Evolutionary conservation across 805 yeast genomes (phyloP), one percentile per base, ranked within the genome.

Genomic region (Candida sphagnicola): DNA sequence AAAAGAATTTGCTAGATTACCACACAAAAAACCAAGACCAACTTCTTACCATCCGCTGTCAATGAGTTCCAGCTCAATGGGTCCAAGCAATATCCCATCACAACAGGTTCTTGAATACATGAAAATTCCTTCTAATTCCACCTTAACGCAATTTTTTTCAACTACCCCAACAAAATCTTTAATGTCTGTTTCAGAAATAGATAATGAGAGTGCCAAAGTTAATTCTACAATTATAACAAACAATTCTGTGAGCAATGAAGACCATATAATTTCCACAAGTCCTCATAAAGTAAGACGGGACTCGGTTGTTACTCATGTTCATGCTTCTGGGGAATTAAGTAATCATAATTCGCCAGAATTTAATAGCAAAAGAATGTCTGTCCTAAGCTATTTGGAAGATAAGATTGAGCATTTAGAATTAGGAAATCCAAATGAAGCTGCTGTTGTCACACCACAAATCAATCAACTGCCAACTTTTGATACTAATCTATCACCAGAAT

Each of bases 11-110:
- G 46, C 56, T 23, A 61, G 66, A 50, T 59, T 72, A 37, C 74
- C 76, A 6, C 75, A 72, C 19, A 74, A 78, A 56, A 81, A 77
- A 52, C 90, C 88, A 41, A 75, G 95, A 56, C 95, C 95, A 30
- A 85, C 91, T 0, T 84, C 93, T 8, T 85, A 82, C 53, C 90
- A 85, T 54, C 95, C 95, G 13, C 73, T 82, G 2, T 67, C 77
- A 11, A 56, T 65, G 62, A 46, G 67, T 4, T 57, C 68, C 3
- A 43, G 48, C 2, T 51, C 50, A 31, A 46, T 51, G 46, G 36
- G 45, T 14, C 40, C 41, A 16, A 29, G 31, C 13, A 32, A 37
- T 21, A 30, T 25, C n/a, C 40, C 41, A 29, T 37, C 46, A 12
- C 46, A 60, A 13, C 50, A 50, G 13, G 54, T 56, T 30, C 49